phyloP scores from a whole-genome alignment of 73 alveolate genomes.

The Tetrahymena elliotti region DNA sequence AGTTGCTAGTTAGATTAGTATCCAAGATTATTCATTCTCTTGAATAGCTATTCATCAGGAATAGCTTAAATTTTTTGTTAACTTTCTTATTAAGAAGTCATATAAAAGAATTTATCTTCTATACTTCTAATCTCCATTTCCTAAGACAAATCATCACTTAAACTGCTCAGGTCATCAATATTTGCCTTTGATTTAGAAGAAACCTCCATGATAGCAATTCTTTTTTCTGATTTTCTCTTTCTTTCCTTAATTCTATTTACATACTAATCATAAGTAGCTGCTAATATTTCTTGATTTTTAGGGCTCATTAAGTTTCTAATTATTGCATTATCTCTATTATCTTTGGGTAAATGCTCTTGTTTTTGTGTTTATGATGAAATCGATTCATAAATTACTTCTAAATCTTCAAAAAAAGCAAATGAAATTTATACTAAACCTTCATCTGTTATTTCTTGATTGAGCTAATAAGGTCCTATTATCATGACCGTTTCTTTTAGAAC shows the following conservation, averaged over 20 bases:
- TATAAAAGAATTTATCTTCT: background rate
- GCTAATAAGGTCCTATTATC: background rate
- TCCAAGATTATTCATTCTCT: background rate
- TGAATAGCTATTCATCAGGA: background rate
- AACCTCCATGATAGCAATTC: background rate
- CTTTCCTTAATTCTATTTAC: background rate
- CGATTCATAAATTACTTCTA: background rate
- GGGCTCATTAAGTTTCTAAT: background rate
- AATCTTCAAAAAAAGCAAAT: background rate
- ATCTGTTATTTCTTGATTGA: background rate
- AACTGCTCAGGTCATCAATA: background rate
- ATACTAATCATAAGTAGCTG: background rate
- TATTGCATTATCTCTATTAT: background rate
- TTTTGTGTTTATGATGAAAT: background rate
- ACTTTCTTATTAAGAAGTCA: background rate
- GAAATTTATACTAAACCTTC: background rate
- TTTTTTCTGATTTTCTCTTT: background rate
- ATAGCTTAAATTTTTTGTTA: background rate
- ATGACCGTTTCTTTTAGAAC: background rate
- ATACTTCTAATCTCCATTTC: background rate
- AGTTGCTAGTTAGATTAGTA: background rate
- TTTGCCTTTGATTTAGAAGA: background rate
- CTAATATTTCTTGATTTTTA: background rate
- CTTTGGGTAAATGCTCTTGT: background rate
- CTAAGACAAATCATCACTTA: background rate